phyloP scores from a whole-genome alignment of 1,139 yeast genomes.

The Nadsonia commutata region DNA sequence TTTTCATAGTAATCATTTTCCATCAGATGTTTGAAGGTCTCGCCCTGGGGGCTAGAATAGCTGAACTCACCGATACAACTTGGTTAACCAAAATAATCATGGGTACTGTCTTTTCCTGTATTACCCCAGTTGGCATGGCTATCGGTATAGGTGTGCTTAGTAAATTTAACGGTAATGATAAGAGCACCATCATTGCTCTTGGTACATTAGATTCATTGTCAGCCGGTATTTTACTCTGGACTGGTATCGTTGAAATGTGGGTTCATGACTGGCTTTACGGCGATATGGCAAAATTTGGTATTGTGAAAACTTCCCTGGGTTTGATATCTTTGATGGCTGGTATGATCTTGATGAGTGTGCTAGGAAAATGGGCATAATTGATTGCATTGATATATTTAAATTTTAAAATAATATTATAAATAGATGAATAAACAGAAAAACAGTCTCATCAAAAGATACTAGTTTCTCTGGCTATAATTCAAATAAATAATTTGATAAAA shows the following conservation, averaged over 20 bases:
- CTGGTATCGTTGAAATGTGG: slow-evolving; percentile 71
- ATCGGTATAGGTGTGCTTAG: slow-evolving; percentile 69
- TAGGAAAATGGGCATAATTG: slow-evolving; percentile 27
- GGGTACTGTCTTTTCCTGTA: slow-evolving; percentile 40
- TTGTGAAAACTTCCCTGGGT: slow-evolving; percentile 16
- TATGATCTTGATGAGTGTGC: slow-evolving; percentile 26
- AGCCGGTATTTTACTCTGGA: slow-evolving; percentile 66
- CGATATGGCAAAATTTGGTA: slow-evolving; percentile 16
- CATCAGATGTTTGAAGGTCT: slow-evolving; percentile 89
- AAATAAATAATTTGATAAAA: no score
- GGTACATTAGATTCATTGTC: slow-evolving; percentile 70
- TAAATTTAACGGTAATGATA: slow-evolving; percentile 38
- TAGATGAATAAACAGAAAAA: no score
- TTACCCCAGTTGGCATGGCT: slow-evolving; percentile 73
- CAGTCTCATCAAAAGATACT: no score
- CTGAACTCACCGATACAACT: slow-evolving; percentile 29
- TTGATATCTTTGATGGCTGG: slow-evolving; percentile 22
- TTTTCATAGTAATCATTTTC: slow-evolving; percentile 70
- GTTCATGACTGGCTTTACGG: slow-evolving; percentile 49
- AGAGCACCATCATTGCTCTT: slow-evolving; percentile 47
- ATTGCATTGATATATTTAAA: not conserved
- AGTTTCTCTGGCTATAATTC: no score
- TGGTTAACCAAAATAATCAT: slow-evolving; percentile 8
- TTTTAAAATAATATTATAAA: no score
- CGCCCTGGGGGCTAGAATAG: slow-evolving; percentile 73